Conservation (phyloP, 345 rosid species). For the Lagerstroemia speciosa region DNA sequence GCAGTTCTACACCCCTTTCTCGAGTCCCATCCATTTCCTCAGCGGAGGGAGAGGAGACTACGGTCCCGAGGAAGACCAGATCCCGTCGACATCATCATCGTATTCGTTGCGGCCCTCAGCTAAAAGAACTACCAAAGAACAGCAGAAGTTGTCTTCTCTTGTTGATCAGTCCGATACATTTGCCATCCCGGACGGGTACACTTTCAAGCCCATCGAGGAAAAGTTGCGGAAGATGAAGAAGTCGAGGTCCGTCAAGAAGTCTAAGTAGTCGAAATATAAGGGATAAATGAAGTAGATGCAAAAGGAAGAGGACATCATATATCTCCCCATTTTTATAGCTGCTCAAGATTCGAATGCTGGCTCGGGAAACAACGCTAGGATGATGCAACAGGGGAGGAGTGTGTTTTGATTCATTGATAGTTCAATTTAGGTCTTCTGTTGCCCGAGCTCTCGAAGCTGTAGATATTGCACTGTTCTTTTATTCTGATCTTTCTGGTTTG, state of each 20-base stretch:
- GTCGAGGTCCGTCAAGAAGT: constrained; percentile 47
- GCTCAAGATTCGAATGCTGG: background rate
- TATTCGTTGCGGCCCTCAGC: constrained; percentile 24
- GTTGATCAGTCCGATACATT: constrained; percentile 52
- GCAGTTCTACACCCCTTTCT: constrained; percentile 81
- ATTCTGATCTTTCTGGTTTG: background rate
- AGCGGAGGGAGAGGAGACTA: constrained; percentile 15
- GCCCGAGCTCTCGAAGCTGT: background rate
- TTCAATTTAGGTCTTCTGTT: background rate
- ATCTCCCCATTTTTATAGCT: background rate
- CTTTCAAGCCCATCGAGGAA: constrained; percentile 42
- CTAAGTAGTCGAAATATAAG: constrained; percentile 25
- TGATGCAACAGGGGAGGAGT: background rate
- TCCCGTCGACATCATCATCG: constrained; percentile 27
- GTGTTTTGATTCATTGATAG: background rate
- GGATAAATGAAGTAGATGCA: background rate
- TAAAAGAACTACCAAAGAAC: constrained; percentile 42
- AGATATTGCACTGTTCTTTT: background rate
- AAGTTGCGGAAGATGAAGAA: constrained; percentile 48
- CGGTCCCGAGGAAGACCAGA: constrained; percentile 27
- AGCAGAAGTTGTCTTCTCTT: constrained; percentile 16
- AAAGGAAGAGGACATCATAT: background rate
- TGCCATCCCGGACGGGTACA: constrained; percentile 73
- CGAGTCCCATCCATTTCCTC: constrained; percentile 58
- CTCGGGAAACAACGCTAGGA: background rate